Conservation (phyloP, 75 land plant species). For the Pinus albicaulis region DNA sequence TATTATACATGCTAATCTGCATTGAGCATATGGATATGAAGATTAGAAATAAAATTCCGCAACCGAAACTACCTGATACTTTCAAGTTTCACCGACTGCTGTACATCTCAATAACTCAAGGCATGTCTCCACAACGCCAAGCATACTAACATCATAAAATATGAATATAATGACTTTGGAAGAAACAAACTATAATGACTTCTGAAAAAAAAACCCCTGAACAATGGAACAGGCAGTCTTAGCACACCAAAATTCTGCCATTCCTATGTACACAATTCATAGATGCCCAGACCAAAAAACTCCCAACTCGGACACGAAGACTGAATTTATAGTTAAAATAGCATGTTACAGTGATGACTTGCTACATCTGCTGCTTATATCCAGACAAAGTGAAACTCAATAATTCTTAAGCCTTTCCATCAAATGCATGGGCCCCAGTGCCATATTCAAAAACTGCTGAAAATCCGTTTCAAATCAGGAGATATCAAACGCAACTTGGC, state of each 20-base stretch:
- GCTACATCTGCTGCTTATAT: not conserved
- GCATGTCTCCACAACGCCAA: not conserved
- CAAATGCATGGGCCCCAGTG: not conserved
- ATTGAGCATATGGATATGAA: not conserved
- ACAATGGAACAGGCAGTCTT: not conserved
- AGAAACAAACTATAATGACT: not conserved
- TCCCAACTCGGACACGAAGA: not conserved
- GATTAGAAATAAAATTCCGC: not conserved
- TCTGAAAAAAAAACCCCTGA: not conserved
- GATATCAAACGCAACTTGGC: constrained; percentile 49
- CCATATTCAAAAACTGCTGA: constrained; percentile 44
- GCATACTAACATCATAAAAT: not conserved
- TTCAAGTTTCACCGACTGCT: not conserved
- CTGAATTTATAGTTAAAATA: not conserved
- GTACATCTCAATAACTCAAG: not conserved
- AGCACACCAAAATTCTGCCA: not conserved
- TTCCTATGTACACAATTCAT: not conserved
- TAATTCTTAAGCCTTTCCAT: not conserved
- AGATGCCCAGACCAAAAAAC: not conserved
- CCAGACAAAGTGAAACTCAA: not conserved
- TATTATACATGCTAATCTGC: not conserved
- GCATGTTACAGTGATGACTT: not conserved
- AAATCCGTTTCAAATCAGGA: constrained; percentile 83
- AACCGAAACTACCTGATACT: not conserved
- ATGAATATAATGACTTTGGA: not conserved